These are phyloP conservation scores for Capsella rubella DNA, from an alignment of 441 rosid genomes.

Conservation along the genomic window DNA sequence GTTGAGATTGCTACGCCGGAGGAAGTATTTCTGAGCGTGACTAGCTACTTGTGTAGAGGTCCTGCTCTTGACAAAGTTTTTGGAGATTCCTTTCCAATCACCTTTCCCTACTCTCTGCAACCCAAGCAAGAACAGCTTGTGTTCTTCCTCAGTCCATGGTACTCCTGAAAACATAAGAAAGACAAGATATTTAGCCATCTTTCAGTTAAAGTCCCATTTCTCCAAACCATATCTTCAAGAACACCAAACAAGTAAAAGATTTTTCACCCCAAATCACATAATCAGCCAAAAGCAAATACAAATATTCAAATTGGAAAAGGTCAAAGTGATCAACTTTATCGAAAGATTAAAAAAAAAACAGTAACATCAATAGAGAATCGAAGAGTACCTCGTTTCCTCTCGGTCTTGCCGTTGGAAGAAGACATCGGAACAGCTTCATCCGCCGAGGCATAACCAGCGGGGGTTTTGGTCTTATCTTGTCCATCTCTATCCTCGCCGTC, in stretches of 20 bases:
- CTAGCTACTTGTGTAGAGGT: conserved; percentile 97
- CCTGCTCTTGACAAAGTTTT: conserved; percentile 80
- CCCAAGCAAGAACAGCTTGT: conserved; percentile 79
- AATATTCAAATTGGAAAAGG: background rate
- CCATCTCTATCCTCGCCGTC: conserved; percentile 31
- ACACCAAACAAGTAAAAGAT: background rate
- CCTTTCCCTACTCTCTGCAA: conserved; percentile 86
- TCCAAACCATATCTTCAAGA: background rate
- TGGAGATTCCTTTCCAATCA: conserved; percentile 92
- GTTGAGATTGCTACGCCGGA: conserved; percentile 70
- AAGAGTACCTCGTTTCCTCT: conserved; percentile 80
- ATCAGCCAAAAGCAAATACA: background rate
- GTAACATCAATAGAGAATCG: background rate
- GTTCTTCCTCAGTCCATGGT: conserved; percentile 97
- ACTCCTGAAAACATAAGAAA: conserved; percentile 52
- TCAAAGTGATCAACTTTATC: background rate
- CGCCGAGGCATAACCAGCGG: conserved; percentile 77
- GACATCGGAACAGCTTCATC: conserved; percentile 69
- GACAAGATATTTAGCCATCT: background rate
- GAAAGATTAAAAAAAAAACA: background rate
- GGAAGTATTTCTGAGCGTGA: conserved; percentile 94
- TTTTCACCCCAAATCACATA: background rate
- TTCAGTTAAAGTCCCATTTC: background rate
- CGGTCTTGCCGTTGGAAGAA: conserved; percentile 55
- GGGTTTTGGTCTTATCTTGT: conserved; percentile 42